Evolutionary conservation across 2,329 filamentous ascomycete genomes (phyloP), one percentile per base, ranked within the genome.

Genomic region (Ramichloridium luteum): DNA sequence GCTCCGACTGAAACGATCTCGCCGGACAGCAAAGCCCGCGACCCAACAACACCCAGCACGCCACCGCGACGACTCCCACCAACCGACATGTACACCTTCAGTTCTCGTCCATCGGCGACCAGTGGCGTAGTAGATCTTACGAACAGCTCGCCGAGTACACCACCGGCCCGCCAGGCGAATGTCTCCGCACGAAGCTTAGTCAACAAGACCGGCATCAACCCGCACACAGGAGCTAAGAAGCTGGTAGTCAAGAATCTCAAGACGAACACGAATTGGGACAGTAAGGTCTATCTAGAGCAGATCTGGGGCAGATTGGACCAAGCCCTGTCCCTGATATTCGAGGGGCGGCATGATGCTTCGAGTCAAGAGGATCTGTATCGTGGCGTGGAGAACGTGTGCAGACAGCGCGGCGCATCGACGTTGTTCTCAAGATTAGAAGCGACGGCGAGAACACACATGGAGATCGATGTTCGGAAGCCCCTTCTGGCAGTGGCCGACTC

Each of bases 181-280:
- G 18, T 16, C 13, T 43, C 41, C 37, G 48, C 57, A 44, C 20
- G 20, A 23, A 8, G 8, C n/a, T n/a, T n/a, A n/a, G 41, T 41
- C 12, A 23, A 42, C 32, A 62, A 32, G 16, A 23, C 34, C 26
- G 46, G 63, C 30, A 82, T 86, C 51, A 80, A 79, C 45, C 77
- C 83, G 9, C 74, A 82, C 48, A 66, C 69, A 8, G 85, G 84
- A 17, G 77, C 83, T 13, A 86, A 80, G 65, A 86, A 80, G 58
- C 70, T 98, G 27, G 72, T 88, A n/a, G 82, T 98, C 48, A 93
- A 93, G 70, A 96, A 94, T 54, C 69, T 94, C 41, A 75, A 79
- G 37, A 68, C 71, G 1, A 67, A 67, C 12, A 60, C 70, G n/a
- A 67, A 69, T 36, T 65, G 71, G 33, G 73, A 84, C 46, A 71